Evolutionary conservation across 2,329 filamentous ascomycete species (phyloP).

Genomic region (Purpureocillium lavendulum): DNA sequence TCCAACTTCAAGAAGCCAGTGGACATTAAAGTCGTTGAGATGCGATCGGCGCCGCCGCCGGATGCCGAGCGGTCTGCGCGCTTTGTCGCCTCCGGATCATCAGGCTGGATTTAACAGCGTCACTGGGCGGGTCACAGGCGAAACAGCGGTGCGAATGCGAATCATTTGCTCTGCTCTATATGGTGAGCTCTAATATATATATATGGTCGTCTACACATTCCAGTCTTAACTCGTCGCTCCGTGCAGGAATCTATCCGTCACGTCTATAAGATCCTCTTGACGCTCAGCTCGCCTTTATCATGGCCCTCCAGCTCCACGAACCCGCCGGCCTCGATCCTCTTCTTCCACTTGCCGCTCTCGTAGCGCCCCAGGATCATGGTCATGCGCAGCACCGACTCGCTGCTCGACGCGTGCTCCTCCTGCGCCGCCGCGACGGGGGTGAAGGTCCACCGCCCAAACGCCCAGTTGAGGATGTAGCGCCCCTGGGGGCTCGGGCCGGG

Average conservation of each 20-base stretch:
- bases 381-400: conserved; percentile 54
- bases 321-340: conserved; percentile 54
- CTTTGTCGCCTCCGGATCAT: background rate
- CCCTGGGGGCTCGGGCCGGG: conserved; percentile 20
- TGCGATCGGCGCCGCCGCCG: background rate
- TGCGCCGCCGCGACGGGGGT: conserved; percentile 43
- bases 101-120: background rate
- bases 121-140: too few species aligned
- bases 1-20: background rate
- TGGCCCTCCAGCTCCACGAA: conserved; percentile 40
- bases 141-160: too few species aligned
- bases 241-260: conserved; percentile 1
- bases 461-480: conserved; percentile 94
- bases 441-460: conserved; percentile 92
- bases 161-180: too few species aligned
- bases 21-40: background rate
- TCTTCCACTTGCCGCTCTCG: conserved; percentile 71
- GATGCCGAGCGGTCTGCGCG: background rate
- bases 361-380: conserved; percentile 67
- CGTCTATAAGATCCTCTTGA: conserved; percentile 40
- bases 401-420: conserved; percentile 46
- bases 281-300: conserved; percentile 37
- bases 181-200: background rate
- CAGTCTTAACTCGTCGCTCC: background rate
- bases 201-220: background rate